Base-by-base conservation (phyloP, 2,329 filamentous ascomycete species). In the Herpotrichia juniperi region DNA sequence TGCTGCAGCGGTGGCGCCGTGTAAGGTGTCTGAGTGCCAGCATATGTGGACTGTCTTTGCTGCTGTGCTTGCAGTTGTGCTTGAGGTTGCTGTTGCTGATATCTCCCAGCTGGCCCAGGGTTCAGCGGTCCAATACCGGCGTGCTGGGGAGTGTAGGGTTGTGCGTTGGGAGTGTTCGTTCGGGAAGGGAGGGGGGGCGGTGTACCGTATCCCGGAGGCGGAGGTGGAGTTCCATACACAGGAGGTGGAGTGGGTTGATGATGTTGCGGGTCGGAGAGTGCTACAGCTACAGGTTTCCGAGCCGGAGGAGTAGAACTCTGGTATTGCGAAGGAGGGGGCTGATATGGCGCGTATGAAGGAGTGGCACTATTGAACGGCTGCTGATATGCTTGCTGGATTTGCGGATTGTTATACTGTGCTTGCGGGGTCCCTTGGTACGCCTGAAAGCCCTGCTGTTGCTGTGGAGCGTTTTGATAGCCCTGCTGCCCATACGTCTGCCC, bases 381-480 rank as follows among this genome's bases (percentile, higher is more conserved):
- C 7, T 25, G 19, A 42, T 47, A 42, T 11, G 21, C 22, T 11
- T 34, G 16, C 22, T 47, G 44, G 28, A 24, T 17, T 16, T 42
- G 31, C 7, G 31, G 32, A 43, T 17, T 43, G 2, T 21, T 14
- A 24, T 43, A 30, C 17, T 46, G 43, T n/a, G n/a, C n/a, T 19
- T 25, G 4, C 3, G 16, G 32, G 31, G 8, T 10, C 11, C 26
- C 26, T 9, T 35, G 26, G 26, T 48, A 48, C 8, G 50, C 14
- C 32, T 53, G 45, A 31, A 47, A 44, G 8, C 14, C 26, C 35
- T 47, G 30, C n/a, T 45, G 54, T 16, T 39, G 47, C 39, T 48
- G 51, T 35, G 35, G 46, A 9, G 34, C 4, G 2, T 45, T 25
- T 19, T 46, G 30, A 30, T 21, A 11, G 42, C 3, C 6, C 24